Percentiles rank a stretch among this genome's conserved stretches.
Evolutionary conservation across 2,329 filamentous ascomycete species (phyloP).

Genomic region (Dactylellina leptospora): DNA sequence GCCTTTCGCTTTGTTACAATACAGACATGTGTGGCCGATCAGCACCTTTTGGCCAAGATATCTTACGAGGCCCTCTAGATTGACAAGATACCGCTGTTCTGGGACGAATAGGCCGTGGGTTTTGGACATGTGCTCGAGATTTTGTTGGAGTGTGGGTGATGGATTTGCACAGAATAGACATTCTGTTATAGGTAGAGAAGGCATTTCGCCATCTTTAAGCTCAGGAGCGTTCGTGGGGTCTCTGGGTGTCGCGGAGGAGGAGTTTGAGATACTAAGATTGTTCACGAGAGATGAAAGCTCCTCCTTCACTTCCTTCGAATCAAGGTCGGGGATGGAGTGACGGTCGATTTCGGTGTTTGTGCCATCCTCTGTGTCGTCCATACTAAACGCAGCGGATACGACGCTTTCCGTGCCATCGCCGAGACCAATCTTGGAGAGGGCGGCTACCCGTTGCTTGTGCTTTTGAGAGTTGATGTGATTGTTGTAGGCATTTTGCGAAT

Average conservation of each 20-base stretch:
- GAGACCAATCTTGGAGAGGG: slow-evolving; percentile 60
- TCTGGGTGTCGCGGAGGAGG: neutral
- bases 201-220: slow-evolving; percentile 38
- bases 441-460: slow-evolving; percentile 75
- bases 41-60: slow-evolving; percentile 82
- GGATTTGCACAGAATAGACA: slow-evolving; percentile 94
- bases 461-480: slow-evolving; percentile 93
- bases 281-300: slow-evolving; percentile 82
- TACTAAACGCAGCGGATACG: slow-evolving; percentile 88
- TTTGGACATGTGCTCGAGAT: slow-evolving; percentile 86
- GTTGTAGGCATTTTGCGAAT: slow-evolving; percentile 92
- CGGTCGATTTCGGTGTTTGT: slow-evolving; percentile 38
- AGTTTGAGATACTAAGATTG: slow-evolving; percentile 69
- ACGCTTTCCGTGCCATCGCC: slow-evolving; percentile 77
- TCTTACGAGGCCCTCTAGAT: slow-evolving; percentile 80
- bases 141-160: slow-evolving; percentile 78
- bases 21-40: slow-evolving; percentile 83
- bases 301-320: slow-evolving; percentile 70
- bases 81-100: slow-evolving; percentile 81
- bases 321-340: too few relatives aligned
- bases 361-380: slow-evolving; percentile 75
- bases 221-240: slow-evolving; percentile 35
- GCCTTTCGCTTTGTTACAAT: slow-evolving; percentile 83
- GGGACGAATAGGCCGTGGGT: slow-evolving; percentile 96
- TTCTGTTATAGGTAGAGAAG: slow-evolving; percentile 51